Percentiles rank a stretch among this genome's conserved stretches.
These are phyloP conservation scores for Lentinula sp. DNA, from an alignment of 768 basidiomycete genomes.

Conservation along the genomic window DNA sequence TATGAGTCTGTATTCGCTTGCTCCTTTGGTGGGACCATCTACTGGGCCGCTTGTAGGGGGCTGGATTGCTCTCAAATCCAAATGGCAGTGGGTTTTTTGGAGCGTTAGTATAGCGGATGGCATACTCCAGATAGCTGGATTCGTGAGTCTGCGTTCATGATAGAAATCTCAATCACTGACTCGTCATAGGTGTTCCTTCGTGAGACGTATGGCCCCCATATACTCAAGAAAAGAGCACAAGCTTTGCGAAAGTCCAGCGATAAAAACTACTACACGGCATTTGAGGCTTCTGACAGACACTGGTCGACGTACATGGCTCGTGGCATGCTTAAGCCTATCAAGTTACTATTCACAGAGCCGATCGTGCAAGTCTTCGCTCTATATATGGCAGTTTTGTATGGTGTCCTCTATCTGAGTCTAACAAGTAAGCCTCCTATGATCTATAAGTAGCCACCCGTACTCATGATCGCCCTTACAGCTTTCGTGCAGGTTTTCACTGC, in stretches of 20 bases:
- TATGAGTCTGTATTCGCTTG: conserved; percentile 46
- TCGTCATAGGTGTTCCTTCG: conserved; percentile 15
- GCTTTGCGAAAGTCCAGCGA: conserved; percentile 27
- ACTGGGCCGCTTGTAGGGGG: conserved; percentile 28
- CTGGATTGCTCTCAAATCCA: conserved; percentile 44
- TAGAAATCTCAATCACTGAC: background rate
- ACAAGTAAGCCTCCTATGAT: conserved; percentile 21
- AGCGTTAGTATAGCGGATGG: conserved; percentile 45
- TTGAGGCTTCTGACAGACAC: conserved; percentile 30
- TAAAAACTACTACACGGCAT: conserved; percentile 33
- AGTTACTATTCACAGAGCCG: conserved; percentile 47
- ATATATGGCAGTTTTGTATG: conserved; percentile 58
- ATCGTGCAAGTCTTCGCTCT: conserved; percentile 55
- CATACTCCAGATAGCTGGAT: conserved; percentile 37
- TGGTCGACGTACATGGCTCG: conserved; percentile 38
- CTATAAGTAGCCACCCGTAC: background rate
- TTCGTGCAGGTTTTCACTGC: conserved; percentile 28
- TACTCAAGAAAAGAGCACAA: conserved; percentile 35
- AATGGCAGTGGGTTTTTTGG: conserved; percentile 63
- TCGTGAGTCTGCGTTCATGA: conserved; percentile 28
- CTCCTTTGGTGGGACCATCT: conserved; percentile 43
- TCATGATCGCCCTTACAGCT: background rate
- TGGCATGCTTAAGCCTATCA: conserved; percentile 52
- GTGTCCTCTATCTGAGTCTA: conserved; percentile 34
- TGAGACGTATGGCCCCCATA: conserved; percentile 43